These are phyloP conservation scores for Boletellus deceptivus DNA, from an alignment of 1,284 basidiomycete species.

Conservation along the genomic window DNA sequence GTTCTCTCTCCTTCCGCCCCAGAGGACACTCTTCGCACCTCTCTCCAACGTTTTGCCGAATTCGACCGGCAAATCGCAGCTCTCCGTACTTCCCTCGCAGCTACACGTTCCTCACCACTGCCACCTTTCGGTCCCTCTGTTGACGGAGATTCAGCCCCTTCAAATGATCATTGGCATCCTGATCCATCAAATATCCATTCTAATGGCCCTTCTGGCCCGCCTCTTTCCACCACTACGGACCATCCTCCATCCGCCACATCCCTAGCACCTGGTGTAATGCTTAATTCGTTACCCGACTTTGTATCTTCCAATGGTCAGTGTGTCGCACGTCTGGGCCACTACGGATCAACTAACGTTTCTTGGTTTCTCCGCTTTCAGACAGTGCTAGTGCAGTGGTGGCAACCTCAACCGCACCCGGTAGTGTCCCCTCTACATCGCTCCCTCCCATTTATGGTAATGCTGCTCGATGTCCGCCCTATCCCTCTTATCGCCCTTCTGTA, in stretches of 20 bases:
- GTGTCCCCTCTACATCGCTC: constrained; percentile 20
- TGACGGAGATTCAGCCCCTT: constrained; percentile 15
- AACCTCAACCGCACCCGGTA: constrained; percentile 15
- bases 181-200: constrained; percentile 22
- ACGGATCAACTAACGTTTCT: constrained; percentile 6
- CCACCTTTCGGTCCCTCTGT: constrained; percentile 31
- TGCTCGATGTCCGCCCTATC: constrained; percentile 19
- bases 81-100: constrained; percentile 38
- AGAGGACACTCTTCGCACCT: constrained; percentile 43
- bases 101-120: constrained; percentile 35
- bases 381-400: constrained; percentile 5
- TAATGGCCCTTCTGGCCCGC: constrained; percentile 2
- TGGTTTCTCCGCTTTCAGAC: constrained; percentile 13
- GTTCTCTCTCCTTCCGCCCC: constrained; percentile 17
- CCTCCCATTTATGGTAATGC: constrained; percentile 22
- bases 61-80: constrained; percentile 52
- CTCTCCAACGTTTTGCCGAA: constrained; percentile 51
- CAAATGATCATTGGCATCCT: constrained; percentile 18
- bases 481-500: constrained; percentile 24
- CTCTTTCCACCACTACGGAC: constrained; percentile 4
- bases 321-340: constrained; percentile 6
- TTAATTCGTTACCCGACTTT: constrained; percentile 18
- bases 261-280: constrained; percentile 10
- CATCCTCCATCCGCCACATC: constrained; percentile 11
- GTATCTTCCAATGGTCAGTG: constrained; percentile 23